Evolutionary conservation across 441 rosid genomes (phyloP).

Genomic region (Populus trichocarpa): DNA sequence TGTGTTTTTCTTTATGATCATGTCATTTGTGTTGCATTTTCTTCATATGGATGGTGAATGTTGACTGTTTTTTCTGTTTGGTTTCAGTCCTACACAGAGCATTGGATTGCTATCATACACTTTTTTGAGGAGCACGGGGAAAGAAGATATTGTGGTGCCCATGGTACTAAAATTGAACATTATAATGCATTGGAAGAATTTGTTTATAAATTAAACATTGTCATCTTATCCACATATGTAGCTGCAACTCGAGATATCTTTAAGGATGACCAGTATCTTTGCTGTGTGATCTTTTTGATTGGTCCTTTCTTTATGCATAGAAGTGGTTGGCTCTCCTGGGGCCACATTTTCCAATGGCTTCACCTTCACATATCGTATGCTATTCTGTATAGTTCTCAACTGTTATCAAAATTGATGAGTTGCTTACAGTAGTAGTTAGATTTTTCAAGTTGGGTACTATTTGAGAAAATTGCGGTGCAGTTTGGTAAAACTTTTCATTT

Average conservation of each 20-base stretch:
- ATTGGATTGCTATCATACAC: slow-evolving; percentile 91
- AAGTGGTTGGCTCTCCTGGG: neutral
- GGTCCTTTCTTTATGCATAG: neutral
- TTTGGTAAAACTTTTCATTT: neutral
- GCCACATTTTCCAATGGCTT: neutral
- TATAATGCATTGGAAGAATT: neutral
- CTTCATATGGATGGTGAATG: neutral
- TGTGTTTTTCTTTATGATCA: neutral
- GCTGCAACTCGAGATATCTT: neutral
- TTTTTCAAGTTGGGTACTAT: neutral
- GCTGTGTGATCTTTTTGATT: neutral
- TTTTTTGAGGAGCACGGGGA: slow-evolving; percentile 85
- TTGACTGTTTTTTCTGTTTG: slow-evolving; percentile 8
- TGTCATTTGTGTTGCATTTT: neutral
- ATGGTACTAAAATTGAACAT: slow-evolving; percentile 52
- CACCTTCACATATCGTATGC: neutral
- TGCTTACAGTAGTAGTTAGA: neutral
- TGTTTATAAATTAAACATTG: neutral
- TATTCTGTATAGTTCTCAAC: neutral
- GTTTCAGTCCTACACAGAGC: slow-evolving; percentile 73
- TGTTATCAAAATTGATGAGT: neutral
- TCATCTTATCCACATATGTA: neutral
- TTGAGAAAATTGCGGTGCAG: neutral
- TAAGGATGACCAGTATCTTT: neutral
- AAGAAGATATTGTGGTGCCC: slow-evolving; percentile 95